Base-by-base conservation (phyloP, 805 yeast species). In the Metschnikowia reukaufii region DNA sequence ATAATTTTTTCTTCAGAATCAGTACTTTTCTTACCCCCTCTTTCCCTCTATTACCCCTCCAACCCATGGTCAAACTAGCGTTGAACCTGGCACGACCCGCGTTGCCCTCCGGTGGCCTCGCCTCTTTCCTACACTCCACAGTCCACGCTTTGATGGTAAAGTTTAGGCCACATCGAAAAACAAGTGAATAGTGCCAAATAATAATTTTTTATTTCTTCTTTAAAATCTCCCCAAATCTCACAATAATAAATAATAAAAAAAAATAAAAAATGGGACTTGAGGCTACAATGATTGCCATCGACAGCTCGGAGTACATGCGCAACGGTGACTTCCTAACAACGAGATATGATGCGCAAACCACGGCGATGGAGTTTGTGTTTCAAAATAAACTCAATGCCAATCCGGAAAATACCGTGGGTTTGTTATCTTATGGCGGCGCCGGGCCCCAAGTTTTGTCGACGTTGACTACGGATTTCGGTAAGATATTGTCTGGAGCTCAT, bases 241-340 rank as follows among this genome's bases (percentile, higher is more conserved):
- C 17, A 34, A 5, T 17, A n/a, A 13, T 17, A n/a, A 13, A 16
- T 9, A 30, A 18, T 18, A 20, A 27, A 31, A 12, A 9, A 21
- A 29, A 17, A 16, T 18, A 37, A 54, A 76, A 62, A 45, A 90
- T 90, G 97, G 97, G 86, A 54, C 79, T 91, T 60, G 99, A 94
- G 71, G 98, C 98, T 53, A 87, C 97, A 13, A 91, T 94, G 86
- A 80, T 94, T 52, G 88, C 90, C 61, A 79, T 94, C 62, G 99
- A 94, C 74, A 92, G 90, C 76, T 89, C 97, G 43, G 99, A 94
- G 72, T 92, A 78, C 67, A 87, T 91, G 81, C 79, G 99, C 61
- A 94, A 94, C 64, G 99, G 98, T 27, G 99, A 94, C 66, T 94
- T 84, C 61, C 78, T 87, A 31, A 82, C 95, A 15, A 84, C 91